A percentile compares a stretch with the other conserved stretches of the same genome.
Conservation (phyloP, 163 green algal genomes). For the Chloroidium sp. region DNA sequence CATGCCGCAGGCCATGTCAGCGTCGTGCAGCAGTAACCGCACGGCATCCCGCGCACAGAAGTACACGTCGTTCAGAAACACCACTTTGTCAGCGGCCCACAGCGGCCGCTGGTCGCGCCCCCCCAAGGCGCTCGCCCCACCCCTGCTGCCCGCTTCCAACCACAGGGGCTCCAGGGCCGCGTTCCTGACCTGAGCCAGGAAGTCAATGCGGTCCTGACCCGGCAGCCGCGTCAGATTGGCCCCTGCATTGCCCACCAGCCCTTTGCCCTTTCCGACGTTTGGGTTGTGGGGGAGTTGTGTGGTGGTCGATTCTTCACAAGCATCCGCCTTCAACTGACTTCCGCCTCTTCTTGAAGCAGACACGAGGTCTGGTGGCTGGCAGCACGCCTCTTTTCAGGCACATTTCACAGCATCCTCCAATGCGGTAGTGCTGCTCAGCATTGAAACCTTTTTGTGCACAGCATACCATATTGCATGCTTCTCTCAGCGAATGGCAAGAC, state of each 20-base stretch:
- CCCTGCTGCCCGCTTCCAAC: neutral
- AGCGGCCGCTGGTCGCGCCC: neutral
- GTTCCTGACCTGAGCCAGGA: constrained; percentile 45
- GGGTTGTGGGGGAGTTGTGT: neutral
- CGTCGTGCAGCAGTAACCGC: constrained; percentile 37
- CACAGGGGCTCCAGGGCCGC: constrained; percentile 38
- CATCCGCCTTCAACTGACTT: neutral
- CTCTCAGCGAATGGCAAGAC: too few relatives aligned
- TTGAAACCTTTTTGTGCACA: too few relatives aligned
- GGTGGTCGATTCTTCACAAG: neutral
- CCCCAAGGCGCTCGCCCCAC: neutral
- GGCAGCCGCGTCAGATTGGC: constrained; percentile 17
- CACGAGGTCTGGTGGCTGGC: neutral
- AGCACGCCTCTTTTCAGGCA: neutral
- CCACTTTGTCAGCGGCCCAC: constrained; percentile 24
- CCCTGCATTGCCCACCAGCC: neutral
- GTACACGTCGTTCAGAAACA: constrained; percentile 63
- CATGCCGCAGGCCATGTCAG: constrained; percentile 54
- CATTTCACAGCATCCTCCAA: too few relatives aligned
- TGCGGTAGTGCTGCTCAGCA: too few relatives aligned
- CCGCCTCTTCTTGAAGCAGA: neutral
- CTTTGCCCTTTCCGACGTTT: neutral
- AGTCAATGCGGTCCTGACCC: constrained; percentile 39
- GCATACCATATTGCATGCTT: too few relatives aligned
- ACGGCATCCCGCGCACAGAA: constrained; percentile 44